A percentile compares a stretch with the other conserved stretches of the same genome.
Conservation (phyloP, 306 rosid species). For the Glycyrrhiza uralensis region DNA sequence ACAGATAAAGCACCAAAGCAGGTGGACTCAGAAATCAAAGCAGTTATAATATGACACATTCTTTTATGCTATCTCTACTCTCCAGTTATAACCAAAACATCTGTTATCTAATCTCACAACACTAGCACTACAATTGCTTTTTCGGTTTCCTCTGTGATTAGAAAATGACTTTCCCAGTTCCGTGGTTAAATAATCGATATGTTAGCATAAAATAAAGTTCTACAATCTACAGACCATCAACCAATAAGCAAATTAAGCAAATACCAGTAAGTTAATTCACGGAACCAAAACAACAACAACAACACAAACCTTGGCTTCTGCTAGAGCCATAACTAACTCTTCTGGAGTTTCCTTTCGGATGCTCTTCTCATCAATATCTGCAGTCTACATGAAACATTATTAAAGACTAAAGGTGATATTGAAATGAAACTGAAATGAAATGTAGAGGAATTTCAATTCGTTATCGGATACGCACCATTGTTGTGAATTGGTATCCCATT, state of each 20-base stretch:
- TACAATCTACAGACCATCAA: neutral
- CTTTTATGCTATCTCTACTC: neutral
- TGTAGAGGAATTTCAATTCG: neutral
- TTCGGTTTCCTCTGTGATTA: neutral
- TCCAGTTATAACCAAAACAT: neutral
- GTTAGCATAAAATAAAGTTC: neutral
- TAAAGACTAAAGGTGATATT: neutral
- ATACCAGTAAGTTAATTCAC: neutral
- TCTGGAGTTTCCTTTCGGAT: constrained; percentile 82
- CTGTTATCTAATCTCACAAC: neutral
- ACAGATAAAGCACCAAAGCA: constrained; percentile 16
- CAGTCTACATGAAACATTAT: constrained; percentile 46
- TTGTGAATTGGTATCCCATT: constrained; percentile 75
- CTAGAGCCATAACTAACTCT: constrained; percentile 87
- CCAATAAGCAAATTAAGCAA: neutral
- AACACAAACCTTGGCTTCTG: constrained; percentile 77
- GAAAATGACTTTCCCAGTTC: neutral
- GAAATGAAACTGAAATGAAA: constrained; percentile 4
- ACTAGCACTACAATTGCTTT: constrained; percentile 7
- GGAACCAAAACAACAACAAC: neutral
- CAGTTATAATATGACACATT: neutral
- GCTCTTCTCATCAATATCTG: constrained; percentile 90
- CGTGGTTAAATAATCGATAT: neutral
- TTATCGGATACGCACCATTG: constrained; percentile 38
- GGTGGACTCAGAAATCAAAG: neutral